Evolutionary conservation across 2,329 filamentous ascomycete species (phyloP), one percentile per base, ranked within the genome.

Genomic region (Sarocladiaceae sp.): DNA sequence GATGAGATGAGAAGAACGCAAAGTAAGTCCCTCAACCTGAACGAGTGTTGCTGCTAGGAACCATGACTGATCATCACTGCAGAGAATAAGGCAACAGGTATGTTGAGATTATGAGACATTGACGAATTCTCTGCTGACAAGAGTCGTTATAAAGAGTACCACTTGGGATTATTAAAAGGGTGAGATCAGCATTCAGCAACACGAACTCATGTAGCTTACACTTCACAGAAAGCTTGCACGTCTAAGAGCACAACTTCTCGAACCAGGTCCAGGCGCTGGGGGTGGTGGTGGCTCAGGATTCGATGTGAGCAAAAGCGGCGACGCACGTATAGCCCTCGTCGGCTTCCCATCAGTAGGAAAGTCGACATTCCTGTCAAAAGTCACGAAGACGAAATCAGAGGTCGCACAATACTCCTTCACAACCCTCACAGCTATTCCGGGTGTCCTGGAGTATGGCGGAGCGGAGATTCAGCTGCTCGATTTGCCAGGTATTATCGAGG

Each of bases 31-130:
- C 11, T 29, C 31, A 12, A 6, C 18, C 17, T n/a, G n/a, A n/a
- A n/a, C n/a, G n/a, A n/a, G n/a, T n/a, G n/a, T n/a, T n/a, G n/a
- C n/a, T n/a, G n/a, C n/a, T n/a, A n/a, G n/a, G n/a, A n/a, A n/a
- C n/a, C n/a, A n/a, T n/a, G n/a, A 25, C 10, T 56, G 60, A 59
- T 69, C 68, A 68, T 66, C 58, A 56, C 42, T 35, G 37, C 55
- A 96, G 93, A 99, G 74, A 99, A 99, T 68, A 99, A 99, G 83
- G 93, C 93, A 54, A 99, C 94, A 70, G 91, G 93, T 97, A 84
- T 64, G 86, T 70, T 18, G 12, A 33, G 2, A 7, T 4, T 37
- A 18, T 17, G 47, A 12, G 10, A 22, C 12, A 4, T 10, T 25
- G 18, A 10, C 15, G n/a, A n/a, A n/a, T 23, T 12, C n/a, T 4